These are phyloP conservation scores for Camellia japonica DNA, from an alignment of 148 eudicot species.

Conservation along the genomic window DNA sequence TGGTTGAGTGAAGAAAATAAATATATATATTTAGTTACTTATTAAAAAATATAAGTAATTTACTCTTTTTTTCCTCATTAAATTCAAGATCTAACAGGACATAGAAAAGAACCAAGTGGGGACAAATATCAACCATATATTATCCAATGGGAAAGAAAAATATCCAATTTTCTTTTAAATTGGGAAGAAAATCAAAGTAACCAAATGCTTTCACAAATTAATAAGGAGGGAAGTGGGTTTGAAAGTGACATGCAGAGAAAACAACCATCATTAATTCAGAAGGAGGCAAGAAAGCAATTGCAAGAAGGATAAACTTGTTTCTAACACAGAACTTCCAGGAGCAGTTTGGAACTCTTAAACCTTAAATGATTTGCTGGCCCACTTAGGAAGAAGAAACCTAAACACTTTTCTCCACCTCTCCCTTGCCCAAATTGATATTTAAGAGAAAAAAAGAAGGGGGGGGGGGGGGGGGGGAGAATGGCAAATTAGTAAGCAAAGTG, in stretches of 20 bases:
- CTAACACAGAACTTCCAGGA: background rate
- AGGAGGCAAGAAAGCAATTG: background rate
- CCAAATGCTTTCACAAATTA: background rate
- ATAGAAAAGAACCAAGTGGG: too few relatives aligned
- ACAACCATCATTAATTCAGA: background rate
- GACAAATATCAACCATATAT: constrained; percentile 10
- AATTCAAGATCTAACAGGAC: too few relatives aligned
- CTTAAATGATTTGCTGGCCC: background rate
- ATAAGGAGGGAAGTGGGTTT: background rate
- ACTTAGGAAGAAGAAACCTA: background rate
- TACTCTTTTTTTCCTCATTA: too few relatives aligned
- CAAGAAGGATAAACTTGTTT: background rate
- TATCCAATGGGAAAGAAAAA: background rate
- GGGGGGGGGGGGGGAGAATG: too few relatives aligned
- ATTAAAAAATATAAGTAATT: too few relatives aligned
- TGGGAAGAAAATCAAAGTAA: background rate
- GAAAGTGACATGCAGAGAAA: background rate
- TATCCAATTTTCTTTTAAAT: background rate
- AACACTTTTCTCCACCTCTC: too few relatives aligned
- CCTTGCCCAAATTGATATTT: too few relatives aligned
- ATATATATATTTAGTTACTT: too few relatives aligned
- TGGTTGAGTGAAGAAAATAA: too few relatives aligned
- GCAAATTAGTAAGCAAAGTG: too few relatives aligned
- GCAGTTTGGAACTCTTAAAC: background rate
- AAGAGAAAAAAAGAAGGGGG: too few relatives aligned